Evolutionary conservation across 2,329 filamentous ascomycete genomes (phyloP).

Genomic region (Fusarium subtropicale): DNA sequence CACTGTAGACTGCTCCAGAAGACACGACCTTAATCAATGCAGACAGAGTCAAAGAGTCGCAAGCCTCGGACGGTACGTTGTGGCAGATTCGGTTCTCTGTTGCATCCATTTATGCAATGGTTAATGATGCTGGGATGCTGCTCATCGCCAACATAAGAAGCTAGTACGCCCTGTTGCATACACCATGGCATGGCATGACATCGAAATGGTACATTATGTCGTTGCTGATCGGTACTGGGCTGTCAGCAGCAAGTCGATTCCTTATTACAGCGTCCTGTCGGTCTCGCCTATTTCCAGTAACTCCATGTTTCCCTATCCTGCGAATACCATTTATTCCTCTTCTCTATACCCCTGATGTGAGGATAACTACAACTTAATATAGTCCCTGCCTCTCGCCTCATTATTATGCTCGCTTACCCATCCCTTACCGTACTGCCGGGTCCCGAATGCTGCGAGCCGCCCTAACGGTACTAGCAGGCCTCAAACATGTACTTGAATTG

Average conservation of each 20-base stretch:
- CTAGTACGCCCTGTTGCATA: conserved; percentile 7
- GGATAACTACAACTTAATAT: background rate
- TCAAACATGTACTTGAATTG: conserved; percentile 1
- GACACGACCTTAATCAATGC: background rate
- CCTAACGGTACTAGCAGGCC: conserved; percentile 7
- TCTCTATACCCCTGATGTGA: background rate
- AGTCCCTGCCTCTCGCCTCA: conserved; percentile 10
- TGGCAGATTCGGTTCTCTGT: background rate
- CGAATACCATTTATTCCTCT: background rate
- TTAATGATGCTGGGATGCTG: background rate
- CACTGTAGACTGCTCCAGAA: background rate
- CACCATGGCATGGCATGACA: background rate
- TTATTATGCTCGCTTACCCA: conserved; percentile 2
- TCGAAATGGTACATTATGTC: background rate
- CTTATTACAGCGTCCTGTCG: background rate
- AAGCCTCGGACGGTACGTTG: background rate
- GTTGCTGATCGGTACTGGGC: background rate
- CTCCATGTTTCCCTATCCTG: background rate
- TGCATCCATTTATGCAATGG: background rate
- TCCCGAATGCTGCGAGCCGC: conserved; percentile 14
- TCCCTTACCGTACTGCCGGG: conserved; percentile 19
- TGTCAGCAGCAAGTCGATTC: background rate
- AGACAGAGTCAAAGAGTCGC: background rate
- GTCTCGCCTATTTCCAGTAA: background rate
- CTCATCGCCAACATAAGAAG: background rate